Evolutionary conservation across 495 filamentous ascomycete species (phyloP).

Genomic region (Aspergillus kassunensis): DNA sequence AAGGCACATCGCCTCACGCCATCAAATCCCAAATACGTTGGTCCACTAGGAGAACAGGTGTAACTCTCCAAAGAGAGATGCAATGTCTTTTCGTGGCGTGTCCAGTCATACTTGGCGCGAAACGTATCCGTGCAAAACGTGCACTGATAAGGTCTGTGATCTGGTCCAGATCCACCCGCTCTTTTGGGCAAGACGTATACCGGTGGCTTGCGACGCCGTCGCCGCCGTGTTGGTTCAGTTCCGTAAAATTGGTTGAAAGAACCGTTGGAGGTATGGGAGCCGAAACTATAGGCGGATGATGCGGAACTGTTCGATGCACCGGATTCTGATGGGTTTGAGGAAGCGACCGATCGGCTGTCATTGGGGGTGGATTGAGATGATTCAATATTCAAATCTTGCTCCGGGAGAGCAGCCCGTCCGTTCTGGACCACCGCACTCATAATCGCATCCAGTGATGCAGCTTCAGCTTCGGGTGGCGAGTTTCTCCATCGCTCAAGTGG

Average conservation of each 20-base stretch:
- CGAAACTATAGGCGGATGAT: conserved; percentile 46
- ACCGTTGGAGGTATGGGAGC: conserved; percentile 45
- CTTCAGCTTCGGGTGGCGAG: conserved; percentile 73
- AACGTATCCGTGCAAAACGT: conserved; percentile 80
- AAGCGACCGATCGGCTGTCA: conserved; percentile 4
- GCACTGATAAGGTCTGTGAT: conserved; percentile 54
- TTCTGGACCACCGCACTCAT: conserved; percentile 51
- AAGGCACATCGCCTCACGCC: conserved; percentile 12
- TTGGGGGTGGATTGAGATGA: neutral
- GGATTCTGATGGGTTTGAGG: conserved; percentile 42
- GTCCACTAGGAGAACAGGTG: conserved; percentile 63
- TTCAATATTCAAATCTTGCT: neutral
- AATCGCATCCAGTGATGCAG: conserved; percentile 65
- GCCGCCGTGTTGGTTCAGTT: neutral
- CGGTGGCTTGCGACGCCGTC: neutral
- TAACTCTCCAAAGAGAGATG: conserved; percentile 71
- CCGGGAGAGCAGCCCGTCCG: neutral
- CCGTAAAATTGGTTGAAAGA: conserved; percentile 46
- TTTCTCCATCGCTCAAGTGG: conserved; percentile 70
- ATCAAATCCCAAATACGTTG: conserved; percentile 6
- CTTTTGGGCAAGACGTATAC: neutral
- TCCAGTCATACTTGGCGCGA: conserved; percentile 77
- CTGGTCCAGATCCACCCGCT: too few species aligned
- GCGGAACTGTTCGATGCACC: conserved; percentile 23
- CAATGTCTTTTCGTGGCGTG: conserved; percentile 72